These are phyloP conservation scores for Amphirosellinia nigrospora DNA, from an alignment of 495 filamentous ascomycete genomes.

Conservation along the genomic window DNA sequence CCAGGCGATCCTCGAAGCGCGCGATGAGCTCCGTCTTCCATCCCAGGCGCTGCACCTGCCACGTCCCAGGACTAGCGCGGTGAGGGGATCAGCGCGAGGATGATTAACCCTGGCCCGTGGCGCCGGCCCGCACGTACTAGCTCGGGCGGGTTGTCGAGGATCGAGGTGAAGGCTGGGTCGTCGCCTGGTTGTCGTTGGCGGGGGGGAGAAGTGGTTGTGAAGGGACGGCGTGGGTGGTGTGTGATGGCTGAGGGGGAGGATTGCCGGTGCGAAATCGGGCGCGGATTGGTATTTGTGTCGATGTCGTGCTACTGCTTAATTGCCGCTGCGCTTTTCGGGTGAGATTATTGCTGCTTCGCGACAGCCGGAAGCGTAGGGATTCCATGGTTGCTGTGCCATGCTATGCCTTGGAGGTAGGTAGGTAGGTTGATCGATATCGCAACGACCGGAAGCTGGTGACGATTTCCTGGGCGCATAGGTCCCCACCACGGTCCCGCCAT, in stretches of 20 bases:
- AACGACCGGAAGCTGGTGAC: too few relatives aligned
- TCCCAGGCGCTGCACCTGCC: slow-evolving; percentile 91
- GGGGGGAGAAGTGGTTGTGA: slow-evolving; percentile 32
- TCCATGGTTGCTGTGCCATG: slow-evolving; percentile 32
- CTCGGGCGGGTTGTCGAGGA: slow-evolving; percentile 82
- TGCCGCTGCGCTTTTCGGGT: too few relatives aligned
- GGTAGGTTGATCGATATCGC: too few relatives aligned
- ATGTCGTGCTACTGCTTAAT: too few relatives aligned
- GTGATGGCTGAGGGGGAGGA: neutral
- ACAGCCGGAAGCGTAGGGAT: slow-evolving; percentile 19
- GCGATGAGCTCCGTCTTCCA: slow-evolving; percentile 95
- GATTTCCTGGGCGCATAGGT: too few relatives aligned
- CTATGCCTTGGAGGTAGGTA: too few relatives aligned
- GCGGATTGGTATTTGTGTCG: too few relatives aligned
- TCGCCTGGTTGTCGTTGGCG: slow-evolving; percentile 57
- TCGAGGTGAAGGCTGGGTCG: slow-evolving; percentile 74
- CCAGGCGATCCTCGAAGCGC: slow-evolving; percentile 85
- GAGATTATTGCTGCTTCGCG: slow-evolving; percentile 30
- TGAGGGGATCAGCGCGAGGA: slow-evolving; percentile 90
- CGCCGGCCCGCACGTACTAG: slow-evolving; percentile 73
- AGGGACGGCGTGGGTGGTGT: slow-evolving; percentile 34
- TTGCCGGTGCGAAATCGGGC: neutral
- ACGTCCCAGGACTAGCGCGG: slow-evolving; percentile 86
- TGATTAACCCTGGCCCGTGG: slow-evolving; percentile 82
- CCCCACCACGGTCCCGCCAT: too few relatives aligned